These are phyloP conservation scores for Punica granatum DNA, from an alignment of 345 rosid species.

Conservation along the genomic window DNA sequence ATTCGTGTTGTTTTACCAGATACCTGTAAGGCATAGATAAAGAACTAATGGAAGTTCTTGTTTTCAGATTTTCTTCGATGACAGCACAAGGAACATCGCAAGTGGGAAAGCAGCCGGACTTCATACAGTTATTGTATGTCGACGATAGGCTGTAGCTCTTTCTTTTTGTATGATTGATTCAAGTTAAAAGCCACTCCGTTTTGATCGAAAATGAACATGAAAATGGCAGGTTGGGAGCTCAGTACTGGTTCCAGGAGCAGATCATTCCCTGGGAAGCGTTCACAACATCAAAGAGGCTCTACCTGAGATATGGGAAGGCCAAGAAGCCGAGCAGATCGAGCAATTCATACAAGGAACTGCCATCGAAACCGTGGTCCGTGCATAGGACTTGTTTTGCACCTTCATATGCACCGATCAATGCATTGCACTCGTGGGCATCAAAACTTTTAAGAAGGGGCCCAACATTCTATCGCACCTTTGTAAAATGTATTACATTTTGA, in stretches of 20 bases:
- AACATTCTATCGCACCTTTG: no score
- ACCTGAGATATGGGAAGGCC: slow-evolving; percentile 65
- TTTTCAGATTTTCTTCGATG: slow-evolving; percentile 75
- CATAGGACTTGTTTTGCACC: slow-evolving; percentile 24
- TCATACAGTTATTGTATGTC: slow-evolving; percentile 61
- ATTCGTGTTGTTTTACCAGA: no score
- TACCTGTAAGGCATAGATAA: no score
- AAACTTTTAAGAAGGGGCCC: no score
- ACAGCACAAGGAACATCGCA: slow-evolving; percentile 74
- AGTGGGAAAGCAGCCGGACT: slow-evolving; percentile 71
- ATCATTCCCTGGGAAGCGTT: slow-evolving; percentile 63
- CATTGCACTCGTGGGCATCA: no score
- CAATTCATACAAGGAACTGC: slow-evolving; percentile 45
- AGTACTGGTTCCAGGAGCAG: slow-evolving; percentile 60
- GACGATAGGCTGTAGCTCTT: neutral
- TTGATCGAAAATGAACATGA: neutral
- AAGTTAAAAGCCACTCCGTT: no score
- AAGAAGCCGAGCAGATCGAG: slow-evolving; percentile 42
- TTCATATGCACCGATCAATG: neutral
- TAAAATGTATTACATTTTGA: no score
- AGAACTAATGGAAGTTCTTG: neutral
- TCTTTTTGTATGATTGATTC: neutral
- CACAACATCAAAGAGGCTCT: slow-evolving; percentile 82
- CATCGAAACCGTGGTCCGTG: slow-evolving; percentile 57
- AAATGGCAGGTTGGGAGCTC: slow-evolving; percentile 66